Evolutionary conservation across 352 stramenopile genomes (phyloP).

Genomic region (Phytophthora vignae): DNA sequence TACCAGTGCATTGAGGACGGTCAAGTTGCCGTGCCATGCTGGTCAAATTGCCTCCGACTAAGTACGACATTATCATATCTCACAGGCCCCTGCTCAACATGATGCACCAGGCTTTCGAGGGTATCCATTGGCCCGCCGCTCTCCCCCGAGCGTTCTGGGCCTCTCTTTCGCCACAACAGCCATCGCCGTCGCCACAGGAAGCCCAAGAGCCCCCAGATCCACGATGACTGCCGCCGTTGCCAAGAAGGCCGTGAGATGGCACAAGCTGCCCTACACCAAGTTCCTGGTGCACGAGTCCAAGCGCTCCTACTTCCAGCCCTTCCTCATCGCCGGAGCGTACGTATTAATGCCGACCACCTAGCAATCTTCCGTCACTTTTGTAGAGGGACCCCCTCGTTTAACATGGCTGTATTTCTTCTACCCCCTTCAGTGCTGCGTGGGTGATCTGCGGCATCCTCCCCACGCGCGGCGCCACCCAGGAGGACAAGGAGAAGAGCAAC

Average conservation of each 20-base stretch:
- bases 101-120: slow-evolving; percentile 1
- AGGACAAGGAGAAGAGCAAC: slow-evolving; percentile 86
- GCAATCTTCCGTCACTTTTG: background rate
- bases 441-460: slow-evolving; percentile 87
- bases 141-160: slow-evolving; percentile 23
- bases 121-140: slow-evolving; percentile 5
- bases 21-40: background rate
- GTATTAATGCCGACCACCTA: slow-evolving; percentile 14
- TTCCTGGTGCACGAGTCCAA: slow-evolving; percentile 83
- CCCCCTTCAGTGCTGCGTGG: slow-evolving; percentile 62
- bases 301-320: slow-evolving; percentile 85
- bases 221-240: slow-evolving; percentile 57
- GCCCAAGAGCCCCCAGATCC: slow-evolving; percentile 12
- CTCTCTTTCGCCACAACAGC: slow-evolving; percentile 31
- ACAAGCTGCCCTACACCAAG: slow-evolving; percentile 81
- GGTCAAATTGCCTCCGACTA: background rate
- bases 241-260: slow-evolving; percentile 83
- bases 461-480: slow-evolving; percentile 77
- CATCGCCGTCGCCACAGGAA: slow-evolving; percentile 25
- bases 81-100: background rate
- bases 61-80: slow-evolving; percentile 17
- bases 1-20: too few species aligned
- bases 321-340: slow-evolving; percentile 81
- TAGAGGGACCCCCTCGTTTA: background rate
- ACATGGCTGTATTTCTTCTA: slow-evolving; percentile 1